phyloP scores from a whole-genome alignment of 2,329 filamentous ascomycete species.

The Pseudocercospora macadamiae region DNA sequence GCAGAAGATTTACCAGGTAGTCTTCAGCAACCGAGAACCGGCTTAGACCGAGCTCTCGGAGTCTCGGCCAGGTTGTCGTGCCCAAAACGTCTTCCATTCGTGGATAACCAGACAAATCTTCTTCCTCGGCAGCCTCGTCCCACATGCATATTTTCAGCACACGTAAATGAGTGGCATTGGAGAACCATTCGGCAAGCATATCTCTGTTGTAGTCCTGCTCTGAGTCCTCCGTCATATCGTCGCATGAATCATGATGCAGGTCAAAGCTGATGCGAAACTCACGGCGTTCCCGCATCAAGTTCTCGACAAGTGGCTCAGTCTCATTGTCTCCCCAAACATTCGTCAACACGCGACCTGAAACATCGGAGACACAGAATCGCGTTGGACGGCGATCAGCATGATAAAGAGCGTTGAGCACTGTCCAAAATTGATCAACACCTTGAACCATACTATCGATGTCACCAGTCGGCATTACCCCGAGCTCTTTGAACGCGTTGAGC shows the following conservation, averaged over 20 bases:
- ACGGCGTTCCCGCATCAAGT: background rate
- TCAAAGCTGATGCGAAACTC: background rate
- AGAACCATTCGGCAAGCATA: conserved; percentile 2
- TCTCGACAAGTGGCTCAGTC: background rate
- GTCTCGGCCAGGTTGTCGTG: conserved; percentile 5
- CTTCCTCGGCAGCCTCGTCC: no score
- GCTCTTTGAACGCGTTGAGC: background rate
- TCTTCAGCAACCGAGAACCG: conserved; percentile 2
- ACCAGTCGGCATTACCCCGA: background rate
- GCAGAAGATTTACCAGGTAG: conserved; percentile 6
- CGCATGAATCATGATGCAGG: background rate
- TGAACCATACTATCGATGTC: conserved; percentile 4
- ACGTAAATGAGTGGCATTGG: background rate
- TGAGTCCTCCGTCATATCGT: background rate
- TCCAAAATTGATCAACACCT: conserved; percentile 13
- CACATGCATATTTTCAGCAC: conserved; percentile 10
- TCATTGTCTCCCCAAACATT: background rate
- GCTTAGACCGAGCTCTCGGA: conserved; percentile 9
- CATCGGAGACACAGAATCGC: background rate
- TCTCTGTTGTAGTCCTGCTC: background rate
- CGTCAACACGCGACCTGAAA: conserved; percentile 1
- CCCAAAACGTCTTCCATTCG: background rate
- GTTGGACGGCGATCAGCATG: background rate
- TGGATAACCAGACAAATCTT: background rate
- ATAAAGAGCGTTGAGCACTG: background rate